These are phyloP conservation scores for Saksenaea oblongispora DNA, from an alignment of 371 early-diverging fungal species.

Conservation along the genomic window DNA sequence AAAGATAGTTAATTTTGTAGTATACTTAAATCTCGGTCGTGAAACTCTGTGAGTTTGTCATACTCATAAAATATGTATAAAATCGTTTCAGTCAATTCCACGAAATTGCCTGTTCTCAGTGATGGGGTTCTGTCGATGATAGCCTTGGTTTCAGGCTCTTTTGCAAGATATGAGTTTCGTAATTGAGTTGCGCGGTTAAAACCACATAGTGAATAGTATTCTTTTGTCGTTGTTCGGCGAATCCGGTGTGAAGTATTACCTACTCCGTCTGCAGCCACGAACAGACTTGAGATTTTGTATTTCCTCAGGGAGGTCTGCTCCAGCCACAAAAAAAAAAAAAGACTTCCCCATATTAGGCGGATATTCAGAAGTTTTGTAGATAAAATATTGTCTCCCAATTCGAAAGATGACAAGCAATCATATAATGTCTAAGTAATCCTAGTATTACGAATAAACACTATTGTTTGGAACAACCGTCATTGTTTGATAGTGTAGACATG, in stretches of 20 bases:
- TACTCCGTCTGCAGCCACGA: constrained; percentile 7
- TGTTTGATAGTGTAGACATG: no score
- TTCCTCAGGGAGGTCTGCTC: no score
- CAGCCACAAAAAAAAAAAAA: no score
- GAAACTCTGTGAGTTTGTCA: background rate
- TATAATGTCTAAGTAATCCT: no score
- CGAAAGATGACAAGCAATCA: no score
- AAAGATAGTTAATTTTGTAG: background rate
- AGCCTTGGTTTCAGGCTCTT: background rate
- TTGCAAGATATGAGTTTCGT: background rate
- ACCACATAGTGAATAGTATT: constrained; percentile 6
- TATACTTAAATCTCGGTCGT: background rate
- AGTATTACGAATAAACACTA: no score
- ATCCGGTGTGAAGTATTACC: background rate
- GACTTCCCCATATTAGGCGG: no score
- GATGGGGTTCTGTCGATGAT: background rate
- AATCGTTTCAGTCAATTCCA: background rate
- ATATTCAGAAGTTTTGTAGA: no score
- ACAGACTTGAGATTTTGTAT: background rate
- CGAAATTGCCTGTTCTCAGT: background rate
- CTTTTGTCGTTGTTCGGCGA: background rate
- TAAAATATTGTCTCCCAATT: no score
- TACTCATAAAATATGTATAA: background rate
- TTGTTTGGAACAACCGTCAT: no score
- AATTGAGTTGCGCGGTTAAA: background rate